Base-by-base conservation (phyloP, 2,329 filamentous ascomycete species). In the Neoarthrinium moseri region DNA sequence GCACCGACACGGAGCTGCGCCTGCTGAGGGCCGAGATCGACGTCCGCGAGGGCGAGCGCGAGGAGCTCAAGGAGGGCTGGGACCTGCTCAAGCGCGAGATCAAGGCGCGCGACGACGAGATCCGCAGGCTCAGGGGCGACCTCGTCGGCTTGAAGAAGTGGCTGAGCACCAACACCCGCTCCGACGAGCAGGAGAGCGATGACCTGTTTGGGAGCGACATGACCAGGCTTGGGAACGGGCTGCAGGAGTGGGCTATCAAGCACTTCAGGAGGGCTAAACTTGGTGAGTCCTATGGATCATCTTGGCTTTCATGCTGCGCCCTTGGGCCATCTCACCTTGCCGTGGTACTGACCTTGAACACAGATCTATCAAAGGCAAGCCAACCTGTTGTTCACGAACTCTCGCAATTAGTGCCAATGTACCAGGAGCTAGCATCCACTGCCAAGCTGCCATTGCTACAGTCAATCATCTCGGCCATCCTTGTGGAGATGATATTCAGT, bases 171-270 rank as follows among this genome's bases (percentile, higher is more conserved):
- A 81, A 79, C 51, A 87, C 84, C 8, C 71, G 83, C 24, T 72
- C 75, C 40, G 80, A 81, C 23, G 78, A 78, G 18, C 79, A 84
- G 61, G 72, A 70, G 45, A 83, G 81, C 50, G 86, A 90, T 56
- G 82, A 86, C 62, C 80, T 82, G 10, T 78, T 89, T 58, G 77
- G 72, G 2, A 80, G 86, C 41, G 72, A 74, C 8, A 80, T 87
- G 71, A 71, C 75, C 40, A 73, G 77, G 47, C 62, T 89, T 37
- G 79, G 80, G 17, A 85, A 88, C 56, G 79, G 84, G 20, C 65
- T 88, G 54, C 84, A 89, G 66, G 88, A 89, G 56, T 90, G 86
- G 86, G 79, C 85, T 4, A 82, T 89, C 55, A 77, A 79, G 21
- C 80, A 86, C 59, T 89, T 86, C 53, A 74, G 86, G 42, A 79